phyloP scores from a whole-genome alignment of 257 asterid genomes.

The Fraxinus cuspidata region DNA sequence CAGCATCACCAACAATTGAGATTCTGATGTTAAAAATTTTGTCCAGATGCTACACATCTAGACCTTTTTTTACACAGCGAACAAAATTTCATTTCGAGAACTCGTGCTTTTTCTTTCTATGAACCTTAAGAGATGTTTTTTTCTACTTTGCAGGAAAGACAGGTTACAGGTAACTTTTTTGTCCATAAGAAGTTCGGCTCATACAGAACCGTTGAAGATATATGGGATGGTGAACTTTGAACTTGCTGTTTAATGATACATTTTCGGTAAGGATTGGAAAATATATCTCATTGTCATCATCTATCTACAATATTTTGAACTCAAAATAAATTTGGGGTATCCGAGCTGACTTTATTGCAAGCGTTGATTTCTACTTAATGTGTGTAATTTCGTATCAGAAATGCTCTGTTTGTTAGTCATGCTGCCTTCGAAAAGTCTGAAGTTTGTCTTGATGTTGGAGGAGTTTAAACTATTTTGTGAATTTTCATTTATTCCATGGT shows the following conservation, averaged over 20 bases:
- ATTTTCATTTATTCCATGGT: not conserved
- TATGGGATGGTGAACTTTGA: constrained; percentile 92
- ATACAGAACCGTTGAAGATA: constrained; percentile 70
- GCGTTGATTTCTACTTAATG: not conserved
- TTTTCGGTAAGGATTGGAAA: not conserved
- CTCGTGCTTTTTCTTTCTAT: not conserved
- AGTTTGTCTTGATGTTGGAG: not conserved
- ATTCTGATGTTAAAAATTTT: too few species aligned
- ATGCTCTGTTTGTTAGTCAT: not conserved
- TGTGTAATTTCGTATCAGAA: too few species aligned
- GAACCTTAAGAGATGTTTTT: not conserved
- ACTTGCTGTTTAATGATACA: not conserved
- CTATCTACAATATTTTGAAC: not conserved
- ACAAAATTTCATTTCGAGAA: not conserved
- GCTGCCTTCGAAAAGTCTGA: not conserved
- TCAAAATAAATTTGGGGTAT: not conserved
- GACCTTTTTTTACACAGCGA: too few species aligned
- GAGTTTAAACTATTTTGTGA: not conserved
- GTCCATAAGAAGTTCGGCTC: constrained; percentile 58
- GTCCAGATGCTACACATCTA: too few species aligned
- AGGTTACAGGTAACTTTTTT: constrained; percentile 50
- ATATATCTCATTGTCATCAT: not conserved
- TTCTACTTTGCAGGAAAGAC: constrained; percentile 60
- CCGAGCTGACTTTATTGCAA: not conserved
- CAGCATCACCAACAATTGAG: too few species aligned